Percentiles rank a stretch among this genome's conserved stretches.
Evolutionary conservation across 176 grass and related monocot genomes (phyloP).

Genomic region (Eragrostis curvula): DNA sequence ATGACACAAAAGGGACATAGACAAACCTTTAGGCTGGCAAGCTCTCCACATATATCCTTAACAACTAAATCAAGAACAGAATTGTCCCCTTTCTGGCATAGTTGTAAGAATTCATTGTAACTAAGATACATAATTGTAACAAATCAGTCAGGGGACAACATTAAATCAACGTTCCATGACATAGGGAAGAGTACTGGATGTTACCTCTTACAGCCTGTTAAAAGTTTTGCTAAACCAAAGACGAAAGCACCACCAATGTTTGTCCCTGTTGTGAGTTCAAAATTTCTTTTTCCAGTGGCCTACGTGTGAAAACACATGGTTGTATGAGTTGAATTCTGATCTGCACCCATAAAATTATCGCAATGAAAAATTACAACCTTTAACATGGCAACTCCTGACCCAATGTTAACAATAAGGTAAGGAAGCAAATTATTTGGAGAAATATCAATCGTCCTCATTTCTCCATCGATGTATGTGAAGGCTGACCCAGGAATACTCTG

Average conservation of each 20-base stretch:
- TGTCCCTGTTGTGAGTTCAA: conserved; percentile 94
- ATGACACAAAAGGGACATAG: conserved; percentile 27
- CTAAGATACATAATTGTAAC: conserved; percentile 61
- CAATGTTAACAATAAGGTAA: conserved; percentile 97
- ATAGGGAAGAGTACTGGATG: not conserved
- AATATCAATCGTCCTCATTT: conserved; percentile 62
- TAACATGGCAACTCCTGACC: conserved; percentile 88
- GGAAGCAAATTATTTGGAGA: conserved; percentile 78
- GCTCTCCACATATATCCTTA: conserved; percentile 96
- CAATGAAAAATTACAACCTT: conserved; percentile 69
- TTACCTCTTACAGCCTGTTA: conserved; percentile 94
- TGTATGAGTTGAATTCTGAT: conserved; percentile 35
- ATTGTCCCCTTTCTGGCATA: conserved; percentile 98
- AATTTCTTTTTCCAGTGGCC: conserved; percentile 83
- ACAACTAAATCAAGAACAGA: conserved; percentile 95
- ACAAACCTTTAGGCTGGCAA: conserved; percentile 89
- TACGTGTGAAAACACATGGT: conserved; percentile 57
- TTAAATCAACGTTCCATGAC: conserved; percentile 19
- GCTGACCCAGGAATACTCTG: conserved; percentile 86
- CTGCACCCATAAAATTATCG: conserved; percentile 25
- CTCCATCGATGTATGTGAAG: conserved; percentile 93
- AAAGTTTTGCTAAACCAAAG: conserved; percentile 96
- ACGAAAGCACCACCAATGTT: conserved; percentile 93
- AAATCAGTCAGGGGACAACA: conserved; percentile 45
- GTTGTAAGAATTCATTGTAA: conserved; percentile 96